phyloP scores from a whole-genome alignment of 1,139 yeast genomes.

The Pichia sp. region DNA sequence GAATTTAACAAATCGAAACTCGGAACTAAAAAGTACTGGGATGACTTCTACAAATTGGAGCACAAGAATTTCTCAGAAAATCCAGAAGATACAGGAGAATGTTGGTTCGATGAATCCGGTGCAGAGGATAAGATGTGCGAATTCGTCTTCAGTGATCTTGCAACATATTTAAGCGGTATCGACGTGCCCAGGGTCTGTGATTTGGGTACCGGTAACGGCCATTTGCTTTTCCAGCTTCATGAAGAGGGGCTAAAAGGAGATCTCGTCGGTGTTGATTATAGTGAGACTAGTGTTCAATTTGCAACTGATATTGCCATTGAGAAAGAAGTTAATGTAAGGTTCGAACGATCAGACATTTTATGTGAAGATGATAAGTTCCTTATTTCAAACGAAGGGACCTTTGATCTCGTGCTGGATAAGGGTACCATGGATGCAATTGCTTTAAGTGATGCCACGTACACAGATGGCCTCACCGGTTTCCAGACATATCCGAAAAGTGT shows the following conservation, averaged over 20 bases:
- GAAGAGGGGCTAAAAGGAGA: conserved; percentile 50
- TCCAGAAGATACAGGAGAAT: conserved; percentile 83
- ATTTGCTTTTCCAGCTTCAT: conserved; percentile 59
- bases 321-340: conserved; percentile 35
- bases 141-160: conserved; percentile 37
- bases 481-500: conserved; percentile 61
- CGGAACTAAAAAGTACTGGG: conserved; percentile 87
- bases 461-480: conserved; percentile 41
- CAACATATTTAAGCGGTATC: not conserved
- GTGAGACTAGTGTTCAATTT: conserved; percentile 68
- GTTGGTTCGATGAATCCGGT: conserved; percentile 92
- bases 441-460: conserved; percentile 51
- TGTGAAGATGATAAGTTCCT: conserved; percentile 25
- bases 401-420: conserved; percentile 78
- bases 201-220: conserved; percentile 96
- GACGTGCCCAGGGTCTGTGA: conserved; percentile 46
- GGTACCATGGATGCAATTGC: conserved; percentile 98
- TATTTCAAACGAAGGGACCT: conserved; percentile 30
- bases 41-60: conserved; percentile 72
- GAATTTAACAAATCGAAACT: conserved; percentile 56
- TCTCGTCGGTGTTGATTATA: conserved; percentile 78
- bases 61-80: conserved; percentile 61
- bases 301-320: conserved; percentile 50
- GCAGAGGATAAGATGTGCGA: conserved; percentile 80
- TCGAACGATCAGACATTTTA: conserved; percentile 43